Evolutionary conservation across 2,329 filamentous ascomycete species (phyloP).

Genomic region (Lomentospora prolificans): DNA sequence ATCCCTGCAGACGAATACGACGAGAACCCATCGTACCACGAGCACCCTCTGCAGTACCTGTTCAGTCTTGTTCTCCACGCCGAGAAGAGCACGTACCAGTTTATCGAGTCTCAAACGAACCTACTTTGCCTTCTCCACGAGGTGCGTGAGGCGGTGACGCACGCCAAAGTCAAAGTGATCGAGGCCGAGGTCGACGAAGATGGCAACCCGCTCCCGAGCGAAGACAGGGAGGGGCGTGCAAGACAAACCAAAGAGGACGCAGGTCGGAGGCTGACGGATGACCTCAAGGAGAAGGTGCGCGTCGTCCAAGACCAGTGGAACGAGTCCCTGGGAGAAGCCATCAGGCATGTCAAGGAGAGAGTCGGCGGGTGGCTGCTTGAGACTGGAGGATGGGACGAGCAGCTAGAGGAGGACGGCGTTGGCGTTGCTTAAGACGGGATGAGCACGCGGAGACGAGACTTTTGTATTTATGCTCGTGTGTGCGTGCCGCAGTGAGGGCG

Average conservation of each 20-base stretch:
- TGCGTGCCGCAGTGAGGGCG: too few species aligned
- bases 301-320: slow-evolving; percentile 87
- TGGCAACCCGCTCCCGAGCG: slow-evolving; percentile 19
- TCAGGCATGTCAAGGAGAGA: slow-evolving; percentile 63
- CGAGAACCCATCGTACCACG: slow-evolving; percentile 74
- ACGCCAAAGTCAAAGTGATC: slow-evolving; percentile 55
- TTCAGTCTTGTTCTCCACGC: slow-evolving; percentile 77
- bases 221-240: slow-evolving; percentile 30
- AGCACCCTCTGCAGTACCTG: slow-evolving; percentile 82
- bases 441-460: too few species aligned
- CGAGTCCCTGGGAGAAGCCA: slow-evolving; percentile 69
- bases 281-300: slow-evolving; percentile 86
- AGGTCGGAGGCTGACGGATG: slow-evolving; percentile 63
- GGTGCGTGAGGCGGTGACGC: slow-evolving; percentile 69
- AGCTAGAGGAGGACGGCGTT: slow-evolving; percentile 49
- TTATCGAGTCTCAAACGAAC: slow-evolving; percentile 91
- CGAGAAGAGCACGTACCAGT: slow-evolving; percentile 90
- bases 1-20: slow-evolving; percentile 72
- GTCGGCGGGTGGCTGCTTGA: slow-evolving; percentile 64
- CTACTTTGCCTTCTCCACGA: slow-evolving; percentile 83
- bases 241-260: slow-evolving; percentile 55
- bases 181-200: slow-evolving; percentile 50
- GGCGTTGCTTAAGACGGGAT: slow-evolving; percentile 27
- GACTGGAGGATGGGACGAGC: slow-evolving; percentile 83
- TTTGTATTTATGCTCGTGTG: too few species aligned